phyloP scores from a whole-genome alignment of 176 grass and related monocot genomes.

The Puya raimondii region DNA sequence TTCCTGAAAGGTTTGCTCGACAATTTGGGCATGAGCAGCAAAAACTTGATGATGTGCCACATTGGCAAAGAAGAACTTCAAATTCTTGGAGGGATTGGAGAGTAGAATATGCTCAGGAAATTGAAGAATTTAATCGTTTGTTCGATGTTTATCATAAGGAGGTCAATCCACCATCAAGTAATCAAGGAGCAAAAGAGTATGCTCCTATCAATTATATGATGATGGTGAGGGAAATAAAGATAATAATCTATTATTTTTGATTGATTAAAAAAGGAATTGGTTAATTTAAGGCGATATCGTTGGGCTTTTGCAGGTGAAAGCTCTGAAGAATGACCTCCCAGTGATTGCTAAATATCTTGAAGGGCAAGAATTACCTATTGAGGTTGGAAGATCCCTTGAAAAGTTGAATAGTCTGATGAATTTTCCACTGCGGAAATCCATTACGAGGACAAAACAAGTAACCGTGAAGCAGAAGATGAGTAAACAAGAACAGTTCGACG shows the following conservation, averaged over 20 bases:
- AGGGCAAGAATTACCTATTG: conserved; percentile 38
- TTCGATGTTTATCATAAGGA: conserved; percentile 25
- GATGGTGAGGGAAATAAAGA: conserved; percentile 27
- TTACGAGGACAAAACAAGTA: too few species aligned
- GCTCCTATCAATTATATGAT: conserved; percentile 24
- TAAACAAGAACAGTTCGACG: too few species aligned
- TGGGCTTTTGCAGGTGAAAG: conserved; percentile 33
- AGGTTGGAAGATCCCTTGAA: conserved; percentile 42
- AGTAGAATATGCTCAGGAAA: conserved; percentile 53
- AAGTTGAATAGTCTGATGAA: conserved; percentile 15
- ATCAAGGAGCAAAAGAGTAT: conserved; percentile 13
- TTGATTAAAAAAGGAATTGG: background rate
- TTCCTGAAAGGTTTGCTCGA: conserved; percentile 18
- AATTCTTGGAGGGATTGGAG: conserved; percentile 52
- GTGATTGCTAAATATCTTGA: conserved; percentile 40
- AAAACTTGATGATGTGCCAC: background rate
- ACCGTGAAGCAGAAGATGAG: too few species aligned
- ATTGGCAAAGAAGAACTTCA: conserved; percentile 31
- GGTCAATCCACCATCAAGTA: conserved; percentile 6
- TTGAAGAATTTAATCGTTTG: conserved; percentile 51
- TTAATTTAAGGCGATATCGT: background rate
- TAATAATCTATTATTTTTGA: conserved; percentile 1
- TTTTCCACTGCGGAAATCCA: too few species aligned
- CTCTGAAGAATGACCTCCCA: conserved; percentile 49
- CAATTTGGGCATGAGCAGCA: conserved; percentile 25